Base-by-base conservation (phyloP, 208 protist species). In the Trypanosoma mega region DNA sequence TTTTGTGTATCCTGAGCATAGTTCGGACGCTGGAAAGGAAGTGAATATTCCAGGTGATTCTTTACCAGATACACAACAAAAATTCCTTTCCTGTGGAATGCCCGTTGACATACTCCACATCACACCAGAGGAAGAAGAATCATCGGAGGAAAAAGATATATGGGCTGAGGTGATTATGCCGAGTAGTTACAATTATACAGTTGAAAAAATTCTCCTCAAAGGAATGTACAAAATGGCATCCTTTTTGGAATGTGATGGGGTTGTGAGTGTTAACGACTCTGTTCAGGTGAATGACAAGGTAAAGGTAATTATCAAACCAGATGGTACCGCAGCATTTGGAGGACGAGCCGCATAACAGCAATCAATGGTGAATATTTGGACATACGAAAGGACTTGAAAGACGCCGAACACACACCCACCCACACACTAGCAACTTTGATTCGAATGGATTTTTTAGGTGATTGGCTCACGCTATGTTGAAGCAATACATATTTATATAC, bases 21-120 rank as follows among this genome's bases (percentile, higher is more conserved):
- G 65, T 60, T 56, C 56, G 11, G 83, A 96, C 27, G 83, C 80
- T 1, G 85, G 85, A 18, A 81, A 83, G 58, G 89, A 96, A 57
- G 69, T 96, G 11, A 90, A 93, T 65, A 49, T 96, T 36, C 63
- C 73, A 6, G 89, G 79, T 11, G 74, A 85, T 53, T 87, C 78
- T 1, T 74, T 96, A 8, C 76, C 83, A 2, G 83, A 92, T 24
- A 26, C 85, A 27, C 84, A 93, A 75, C 89, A 96, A 58, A 78
- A 87, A 55, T 96, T 90, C 58, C 67, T 96, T 2, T 67, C 55
- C 30, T 91, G 85, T 56, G 83, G 74, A 18, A 96, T 93, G 85
- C 89, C 89, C n/a, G 75, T 87, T 7, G 89, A 96, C 51, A 45
- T 96, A 5, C 74, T 96, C 12, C 85, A 93, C 77, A 90, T 96